phyloP scores from a whole-genome alignment of 78 protist genomes.

The Speleostelium caveatum region DNA sequence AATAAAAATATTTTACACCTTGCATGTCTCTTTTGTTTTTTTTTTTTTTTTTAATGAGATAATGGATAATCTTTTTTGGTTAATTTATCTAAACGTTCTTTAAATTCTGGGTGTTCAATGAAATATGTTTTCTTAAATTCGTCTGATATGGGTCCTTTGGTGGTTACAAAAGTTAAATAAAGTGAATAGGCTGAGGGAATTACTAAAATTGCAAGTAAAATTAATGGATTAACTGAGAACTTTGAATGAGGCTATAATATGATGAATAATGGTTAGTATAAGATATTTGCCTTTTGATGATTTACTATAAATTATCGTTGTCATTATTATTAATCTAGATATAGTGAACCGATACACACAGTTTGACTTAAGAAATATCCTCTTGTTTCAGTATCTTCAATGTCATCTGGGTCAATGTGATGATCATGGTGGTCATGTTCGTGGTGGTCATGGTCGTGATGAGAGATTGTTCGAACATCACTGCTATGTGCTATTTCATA shows the following conservation, averaged over 20 bases:
- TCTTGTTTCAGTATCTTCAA: slow-evolving; percentile 18
- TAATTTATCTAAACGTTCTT: not conserved
- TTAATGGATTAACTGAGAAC: slow-evolving; percentile 9
- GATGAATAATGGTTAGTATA: not conserved
- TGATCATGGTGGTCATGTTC: slow-evolving; percentile 14
- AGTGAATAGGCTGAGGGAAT: not conserved
- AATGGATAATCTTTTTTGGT: slow-evolving; percentile 15
- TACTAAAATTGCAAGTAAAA: not conserved
- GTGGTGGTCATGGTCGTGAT: slow-evolving; percentile 15
- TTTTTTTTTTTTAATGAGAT: not conserved
- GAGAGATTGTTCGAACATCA: no score
- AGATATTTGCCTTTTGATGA: not conserved
- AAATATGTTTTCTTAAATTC: not conserved
- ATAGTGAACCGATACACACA: not conserved
- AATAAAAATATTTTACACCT: not conserved
- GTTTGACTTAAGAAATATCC: slow-evolving; percentile 10
- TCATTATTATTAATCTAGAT: not conserved
- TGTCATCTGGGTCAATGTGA: slow-evolving; percentile 14
- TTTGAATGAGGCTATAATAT: not conserved
- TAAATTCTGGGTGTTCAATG: slow-evolving; percentile 11
- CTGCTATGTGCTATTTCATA: no score
- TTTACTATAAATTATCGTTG: not conserved
- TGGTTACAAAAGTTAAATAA: not conserved
- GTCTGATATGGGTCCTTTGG: not conserved
- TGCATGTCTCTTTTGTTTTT: not conserved